Evolutionary conservation across 306 rosid species (phyloP).

Genomic region (Acacia melanoxylon): DNA sequence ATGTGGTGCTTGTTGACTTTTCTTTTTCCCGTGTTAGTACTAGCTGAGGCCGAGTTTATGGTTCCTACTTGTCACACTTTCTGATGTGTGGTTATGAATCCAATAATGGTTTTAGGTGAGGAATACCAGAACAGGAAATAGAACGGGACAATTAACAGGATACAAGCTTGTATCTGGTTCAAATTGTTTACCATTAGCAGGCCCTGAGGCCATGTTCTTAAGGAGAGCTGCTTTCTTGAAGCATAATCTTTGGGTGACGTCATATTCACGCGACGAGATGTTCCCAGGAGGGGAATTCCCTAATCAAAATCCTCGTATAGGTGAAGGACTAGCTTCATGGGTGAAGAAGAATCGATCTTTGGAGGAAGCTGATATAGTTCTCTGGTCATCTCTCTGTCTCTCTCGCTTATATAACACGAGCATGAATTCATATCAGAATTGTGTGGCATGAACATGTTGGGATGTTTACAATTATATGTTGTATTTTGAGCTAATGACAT

Average conservation of each 20-base stretch:
- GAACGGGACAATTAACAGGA: constrained; percentile 84
- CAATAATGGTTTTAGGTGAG: constrained; percentile 49
- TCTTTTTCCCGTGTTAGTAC: neutral
- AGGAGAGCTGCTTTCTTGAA: constrained; percentile 86
- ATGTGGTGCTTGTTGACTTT: neutral
- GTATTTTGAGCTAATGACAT: neutral
- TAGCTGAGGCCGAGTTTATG: neutral
- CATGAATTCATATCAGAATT: neutral
- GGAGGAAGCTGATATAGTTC: constrained; percentile 75
- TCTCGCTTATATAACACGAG: neutral
- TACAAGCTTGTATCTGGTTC: constrained; percentile 84
- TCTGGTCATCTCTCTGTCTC: constrained; percentile 50
- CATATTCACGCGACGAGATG: constrained; percentile 58
- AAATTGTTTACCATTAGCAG: constrained; percentile 75
- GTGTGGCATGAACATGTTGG: neutral
- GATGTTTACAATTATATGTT: neutral
- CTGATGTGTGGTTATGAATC: neutral
- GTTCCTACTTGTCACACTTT: neutral
- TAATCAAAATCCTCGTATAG: constrained; percentile 75
- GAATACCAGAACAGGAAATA: constrained; percentile 72
- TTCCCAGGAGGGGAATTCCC: constrained; percentile 88
- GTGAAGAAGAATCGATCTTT: constrained; percentile 66
- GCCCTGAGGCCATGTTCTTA: constrained; percentile 78
- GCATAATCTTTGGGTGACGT: constrained; percentile 89
- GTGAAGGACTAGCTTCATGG: constrained; percentile 83